Conservation (phyloP, 2,329 filamentous ascomycete species). For the Emericellopsis atlantica region DNA sequence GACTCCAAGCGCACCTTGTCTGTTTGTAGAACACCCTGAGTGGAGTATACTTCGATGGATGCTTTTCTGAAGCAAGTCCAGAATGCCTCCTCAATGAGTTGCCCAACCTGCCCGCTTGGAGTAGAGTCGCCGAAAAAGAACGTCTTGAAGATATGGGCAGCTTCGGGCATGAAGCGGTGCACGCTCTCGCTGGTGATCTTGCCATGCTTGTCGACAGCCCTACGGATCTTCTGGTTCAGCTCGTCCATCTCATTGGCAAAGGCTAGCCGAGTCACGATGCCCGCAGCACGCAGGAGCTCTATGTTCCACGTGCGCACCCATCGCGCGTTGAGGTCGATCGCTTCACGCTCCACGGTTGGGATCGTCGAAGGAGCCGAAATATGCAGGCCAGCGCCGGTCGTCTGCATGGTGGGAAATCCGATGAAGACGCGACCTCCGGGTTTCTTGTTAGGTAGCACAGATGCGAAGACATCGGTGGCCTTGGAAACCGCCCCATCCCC, state of each 20-base stretch:
- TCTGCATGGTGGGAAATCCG: slow-evolving; percentile 94
- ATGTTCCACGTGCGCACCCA: slow-evolving; percentile 94
- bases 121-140: slow-evolving; percentile 87
- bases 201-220: slow-evolving; percentile 26
- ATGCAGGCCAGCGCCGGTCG: slow-evolving; percentile 85
- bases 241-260: slow-evolving; percentile 81
- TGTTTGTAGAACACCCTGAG: slow-evolving; percentile 74
- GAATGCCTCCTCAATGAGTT: slow-evolving; percentile 87
- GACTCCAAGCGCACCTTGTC: slow-evolving; percentile 67
- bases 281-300: slow-evolving; percentile 82
- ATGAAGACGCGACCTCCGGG: slow-evolving; percentile 83
- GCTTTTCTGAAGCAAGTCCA: slow-evolving; percentile 82
- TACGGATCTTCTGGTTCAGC: slow-evolving; percentile 49
- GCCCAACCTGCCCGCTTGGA: slow-evolving; percentile 69
- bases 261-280: slow-evolving; percentile 78
- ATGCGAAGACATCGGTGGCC: slow-evolving; percentile 70
- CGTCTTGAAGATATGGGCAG: slow-evolving; percentile 71
- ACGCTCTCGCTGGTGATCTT: slow-evolving; percentile 53
- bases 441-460: slow-evolving; percentile 78
- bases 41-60: slow-evolving; percentile 79
- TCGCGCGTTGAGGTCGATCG: slow-evolving; percentile 89
- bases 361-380: slow-evolving; percentile 94
- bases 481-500: slow-evolving; percentile 34
- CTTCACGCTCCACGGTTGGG: slow-evolving; percentile 91
- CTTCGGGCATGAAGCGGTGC: slow-evolving; percentile 58